Percentiles rank a stretch among this genome's conserved stretches.
Evolutionary conservation across 2,329 filamentous ascomycete species (phyloP).

Genomic region (Akanthomyces lecanii): DNA sequence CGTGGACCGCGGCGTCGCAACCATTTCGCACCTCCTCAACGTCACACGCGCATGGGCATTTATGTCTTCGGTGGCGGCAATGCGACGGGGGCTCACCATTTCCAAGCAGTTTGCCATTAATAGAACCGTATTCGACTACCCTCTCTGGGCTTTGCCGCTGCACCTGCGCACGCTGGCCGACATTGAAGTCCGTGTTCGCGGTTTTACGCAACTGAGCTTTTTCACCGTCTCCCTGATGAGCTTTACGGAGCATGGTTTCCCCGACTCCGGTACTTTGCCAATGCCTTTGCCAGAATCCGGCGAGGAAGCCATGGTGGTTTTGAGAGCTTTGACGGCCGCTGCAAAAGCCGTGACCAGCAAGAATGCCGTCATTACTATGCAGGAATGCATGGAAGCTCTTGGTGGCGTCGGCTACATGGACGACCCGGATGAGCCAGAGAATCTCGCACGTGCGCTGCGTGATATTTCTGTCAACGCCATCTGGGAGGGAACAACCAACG

Average conservation of each 20-base stretch:
- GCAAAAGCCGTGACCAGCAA: slow-evolving; percentile 18
- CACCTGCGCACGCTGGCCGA: slow-evolving; percentile 18
- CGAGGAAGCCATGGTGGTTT: slow-evolving; percentile 12
- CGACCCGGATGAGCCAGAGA: slow-evolving; percentile 20
- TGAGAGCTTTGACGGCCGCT: slow-evolving; percentile 15
- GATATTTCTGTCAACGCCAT: slow-evolving; percentile 18
- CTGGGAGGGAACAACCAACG: slow-evolving; percentile 20
- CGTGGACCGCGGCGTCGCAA: slow-evolving; percentile 17
- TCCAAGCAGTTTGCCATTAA: slow-evolving; percentile 15
- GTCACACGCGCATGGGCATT: slow-evolving; percentile 17
- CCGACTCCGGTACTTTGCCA: neutral
- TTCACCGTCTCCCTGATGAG: slow-evolving; percentile 18
- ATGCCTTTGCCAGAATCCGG: slow-evolving; percentile 9
- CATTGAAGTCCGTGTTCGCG: slow-evolving; percentile 16
- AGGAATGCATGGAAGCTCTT: slow-evolving; percentile 19
- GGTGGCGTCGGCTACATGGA: slow-evolving; percentile 20
- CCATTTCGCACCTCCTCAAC: slow-evolving; percentile 19
- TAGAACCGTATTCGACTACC: slow-evolving; percentile 14
- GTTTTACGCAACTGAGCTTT: slow-evolving; percentile 13
- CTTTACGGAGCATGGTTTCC: slow-evolving; percentile 18
- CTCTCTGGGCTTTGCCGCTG: slow-evolving; percentile 18
- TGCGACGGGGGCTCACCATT: slow-evolving; percentile 15
- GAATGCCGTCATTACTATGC: slow-evolving; percentile 14
- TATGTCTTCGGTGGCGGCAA: slow-evolving; percentile 12
- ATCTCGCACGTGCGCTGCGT: slow-evolving; percentile 15